phyloP scores from a whole-genome alignment of 768 basidiomycete genomes.

The Sistotremastrum niveocremeum region DNA sequence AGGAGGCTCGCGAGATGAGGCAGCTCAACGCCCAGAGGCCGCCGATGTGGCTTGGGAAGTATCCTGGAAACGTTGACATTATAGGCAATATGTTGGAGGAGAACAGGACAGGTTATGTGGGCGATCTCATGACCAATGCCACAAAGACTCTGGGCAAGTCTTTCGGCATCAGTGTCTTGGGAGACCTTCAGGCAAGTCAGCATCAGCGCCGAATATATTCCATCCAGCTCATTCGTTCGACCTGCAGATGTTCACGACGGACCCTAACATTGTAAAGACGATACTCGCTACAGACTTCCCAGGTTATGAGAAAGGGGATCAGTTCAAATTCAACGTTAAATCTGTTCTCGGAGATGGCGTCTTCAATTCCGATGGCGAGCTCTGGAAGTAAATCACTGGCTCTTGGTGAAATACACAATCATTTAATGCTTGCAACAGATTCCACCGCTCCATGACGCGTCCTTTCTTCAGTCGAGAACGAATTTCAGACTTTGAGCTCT shows the following conservation, averaged over 20 bases:
- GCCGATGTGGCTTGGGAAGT: too few relatives aligned
- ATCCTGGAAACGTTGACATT: too few relatives aligned
- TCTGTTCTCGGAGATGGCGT: constrained; percentile 5
- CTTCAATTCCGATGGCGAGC: constrained; percentile 7
- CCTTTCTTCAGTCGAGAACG: constrained; percentile 56
- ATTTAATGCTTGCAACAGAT: constrained; percentile 8
- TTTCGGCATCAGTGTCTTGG: constrained; percentile 7
- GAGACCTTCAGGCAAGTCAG: constrained; percentile 1
- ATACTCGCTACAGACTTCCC: constrained; percentile 12
- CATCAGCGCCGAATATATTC: not conserved
- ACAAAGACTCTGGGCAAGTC: constrained; percentile 2
- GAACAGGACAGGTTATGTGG: not conserved
- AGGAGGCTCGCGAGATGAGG: too few relatives aligned
- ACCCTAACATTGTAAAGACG: not conserved
- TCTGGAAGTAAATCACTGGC: constrained; percentile 1
- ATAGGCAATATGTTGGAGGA: too few relatives aligned
- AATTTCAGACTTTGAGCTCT: constrained; percentile 50
- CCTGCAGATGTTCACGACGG: not conserved
- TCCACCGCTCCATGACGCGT: constrained; percentile 54
- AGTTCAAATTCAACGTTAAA: not conserved
- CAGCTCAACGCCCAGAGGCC: too few relatives aligned
- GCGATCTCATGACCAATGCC: not conserved
- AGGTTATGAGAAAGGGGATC: constrained; percentile 9
- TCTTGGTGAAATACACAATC: not conserved
- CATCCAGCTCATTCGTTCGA: not conserved